Evolutionary conservation across 2,329 filamentous ascomycete genomes (phyloP), one percentile per base, ranked within the genome.

Genomic region (Diaporthe destruens): DNA sequence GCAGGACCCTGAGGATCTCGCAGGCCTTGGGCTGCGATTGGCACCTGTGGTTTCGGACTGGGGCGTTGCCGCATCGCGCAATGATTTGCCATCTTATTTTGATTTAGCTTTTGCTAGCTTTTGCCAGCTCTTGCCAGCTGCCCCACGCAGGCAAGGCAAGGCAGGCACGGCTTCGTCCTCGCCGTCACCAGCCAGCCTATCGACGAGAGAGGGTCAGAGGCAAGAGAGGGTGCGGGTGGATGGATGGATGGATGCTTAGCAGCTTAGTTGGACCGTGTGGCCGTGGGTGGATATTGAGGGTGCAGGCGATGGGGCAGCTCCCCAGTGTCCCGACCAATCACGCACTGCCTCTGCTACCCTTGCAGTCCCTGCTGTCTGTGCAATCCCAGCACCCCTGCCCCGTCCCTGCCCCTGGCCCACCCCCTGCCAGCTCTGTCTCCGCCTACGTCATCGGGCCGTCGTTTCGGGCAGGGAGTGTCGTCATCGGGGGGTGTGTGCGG

Each of bases 1-100:
- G 65, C 71, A 71, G 59, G 71, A 73, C 71, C 71, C 71, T 73
- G 71, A 73, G 54, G 71, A 73, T 73, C 71, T 39, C 44, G 44
- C 44, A 49, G 25, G 2, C 4, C 49, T 25, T 29, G 20, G 42
- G 57, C 42, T 57, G 34, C 32, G 57, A 34, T 71, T 36, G 66
- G 69, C 59, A 67, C 67, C 55, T 65, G 42, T 56, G 47, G 44
- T 39, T 70, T 69, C 59, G 67, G 54, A 66, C 42, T 66, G 53
- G 53, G 68, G 20, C 44, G 29, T 65, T 71, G 57, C 71, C 67
- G 49, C 55, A 71, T 61, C 51, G 57, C 54, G 71, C 59, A 73
- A 67, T 32, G 71, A 73, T 73, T 73, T 67, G 71, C 67, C n/a
- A 56, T 53, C 71, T 66, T 71, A 71, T 71, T 65, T 53, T 59